Conservation (phyloP, 768 basidiomycete species). For the Leccinum pellstonianum region DNA sequence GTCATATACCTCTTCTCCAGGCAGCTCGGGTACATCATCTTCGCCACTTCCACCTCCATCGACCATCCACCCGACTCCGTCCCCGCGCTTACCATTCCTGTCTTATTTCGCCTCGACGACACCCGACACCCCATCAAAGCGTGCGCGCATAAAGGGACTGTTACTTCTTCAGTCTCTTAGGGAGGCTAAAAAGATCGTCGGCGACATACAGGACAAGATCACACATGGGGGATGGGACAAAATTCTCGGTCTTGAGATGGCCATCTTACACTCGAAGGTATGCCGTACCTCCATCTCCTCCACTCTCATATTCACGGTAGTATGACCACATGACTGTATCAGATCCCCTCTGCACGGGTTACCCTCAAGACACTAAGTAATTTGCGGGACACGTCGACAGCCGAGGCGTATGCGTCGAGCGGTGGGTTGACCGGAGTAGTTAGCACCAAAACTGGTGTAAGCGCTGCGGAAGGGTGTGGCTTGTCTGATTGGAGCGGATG, state of each 20-base stretch:
- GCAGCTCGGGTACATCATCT: not conserved
- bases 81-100: slow-evolving; percentile 33
- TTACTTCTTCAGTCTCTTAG: slow-evolving; percentile 62
- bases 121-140: slow-evolving; percentile 74
- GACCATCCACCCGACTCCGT: not conserved
- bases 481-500: slow-evolving; percentile 36
- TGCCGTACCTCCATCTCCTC: not conserved
- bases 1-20: slow-evolving; percentile 48
- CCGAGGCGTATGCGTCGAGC: slow-evolving; percentile 83
- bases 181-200: slow-evolving; percentile 17
- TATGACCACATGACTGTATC: not conserved
- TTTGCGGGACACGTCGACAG: slow-evolving; percentile 71
- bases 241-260: slow-evolving; percentile 67
- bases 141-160: slow-evolving; percentile 68
- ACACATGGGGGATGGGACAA: slow-evolving; percentile 37
- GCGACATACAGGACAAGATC: slow-evolving; percentile 23
- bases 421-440: slow-evolving; percentile 65
- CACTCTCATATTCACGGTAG: not conserved
- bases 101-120: slow-evolving; percentile 82
- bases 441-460: slow-evolving; percentile 49
- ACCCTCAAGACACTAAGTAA: slow-evolving; percentile 67
- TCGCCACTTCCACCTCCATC: slow-evolving; percentile 9
- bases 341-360: slow-evolving; percentile 22
- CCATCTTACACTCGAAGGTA: slow-evolving; percentile 80
- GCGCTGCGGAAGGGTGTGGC: slow-evolving; percentile 54